These are phyloP conservation scores for Inosperma sp. DNA, from an alignment of 768 basidiomycete species.

Conservation along the genomic window DNA sequence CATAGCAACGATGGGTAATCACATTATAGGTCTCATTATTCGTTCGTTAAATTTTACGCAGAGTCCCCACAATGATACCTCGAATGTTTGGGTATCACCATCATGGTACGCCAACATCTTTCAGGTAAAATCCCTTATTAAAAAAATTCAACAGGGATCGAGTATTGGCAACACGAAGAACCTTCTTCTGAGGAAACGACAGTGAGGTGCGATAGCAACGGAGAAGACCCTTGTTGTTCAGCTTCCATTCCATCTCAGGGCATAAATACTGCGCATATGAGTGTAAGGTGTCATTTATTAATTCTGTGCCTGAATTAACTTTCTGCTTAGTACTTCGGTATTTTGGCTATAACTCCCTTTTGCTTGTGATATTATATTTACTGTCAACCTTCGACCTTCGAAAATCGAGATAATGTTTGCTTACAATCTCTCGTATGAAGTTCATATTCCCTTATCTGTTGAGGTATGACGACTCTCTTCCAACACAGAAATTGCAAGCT, in stretches of 20 bases:
- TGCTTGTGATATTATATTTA: conserved; percentile 26
- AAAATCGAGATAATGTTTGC: too few relatives aligned
- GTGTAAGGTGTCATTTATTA: conserved; percentile 38
- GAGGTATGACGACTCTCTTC: too few relatives aligned
- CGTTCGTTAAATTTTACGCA: conserved; percentile 14
- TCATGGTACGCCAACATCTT: conserved; percentile 37
- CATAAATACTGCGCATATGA: conserved; percentile 43
- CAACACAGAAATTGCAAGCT: too few relatives aligned
- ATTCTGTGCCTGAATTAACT: conserved; percentile 21
- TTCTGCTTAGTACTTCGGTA: conserved; percentile 35
- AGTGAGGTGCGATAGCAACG: conserved; percentile 38
- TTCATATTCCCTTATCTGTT: too few relatives aligned
- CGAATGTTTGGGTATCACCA: conserved; percentile 47
- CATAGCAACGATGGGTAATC: conserved; percentile 47
- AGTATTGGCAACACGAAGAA: conserved; percentile 46
- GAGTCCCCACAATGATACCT: conserved; percentile 51
- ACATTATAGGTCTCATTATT: conserved; percentile 30
- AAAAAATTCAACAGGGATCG: conserved; percentile 33
- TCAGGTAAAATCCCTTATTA: neutral
- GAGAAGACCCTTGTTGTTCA: conserved; percentile 48
- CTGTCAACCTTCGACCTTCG: too few relatives aligned
- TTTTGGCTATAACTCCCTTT: conserved; percentile 35
- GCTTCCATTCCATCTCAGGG: conserved; percentile 44
- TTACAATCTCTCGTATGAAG: too few relatives aligned
- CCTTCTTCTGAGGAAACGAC: conserved; percentile 41